Percentiles rank a stretch among this genome's conserved stretches.
These are phyloP conservation scores for Penicillium sp. DNA, from an alignment of 2,329 filamentous ascomycete genomes.

Conservation along the genomic window DNA sequence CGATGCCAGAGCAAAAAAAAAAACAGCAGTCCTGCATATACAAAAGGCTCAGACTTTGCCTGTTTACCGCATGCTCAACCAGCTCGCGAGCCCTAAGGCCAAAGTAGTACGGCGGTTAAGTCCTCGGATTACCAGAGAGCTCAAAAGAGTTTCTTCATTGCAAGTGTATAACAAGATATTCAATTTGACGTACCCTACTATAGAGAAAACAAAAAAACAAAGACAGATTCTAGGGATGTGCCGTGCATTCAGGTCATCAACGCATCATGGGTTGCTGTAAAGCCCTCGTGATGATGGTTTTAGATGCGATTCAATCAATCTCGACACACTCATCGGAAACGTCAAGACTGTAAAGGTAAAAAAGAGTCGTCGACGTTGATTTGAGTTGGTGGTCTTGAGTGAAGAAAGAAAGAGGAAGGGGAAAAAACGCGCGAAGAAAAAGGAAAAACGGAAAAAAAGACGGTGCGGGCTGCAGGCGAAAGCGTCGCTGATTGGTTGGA, in stretches of 20 bases:
- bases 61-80: conserved; percentile 47
- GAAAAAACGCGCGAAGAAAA: conserved; percentile 17
- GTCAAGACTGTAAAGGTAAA: conserved; percentile 61
- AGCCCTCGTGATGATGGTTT: conserved; percentile 77
- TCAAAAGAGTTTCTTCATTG: conserved; percentile 42
- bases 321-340: conserved; percentile 73
- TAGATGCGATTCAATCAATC: conserved; percentile 69
- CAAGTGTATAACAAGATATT: neutral
- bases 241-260: conserved; percentile 50
- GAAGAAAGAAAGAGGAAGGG: conserved; percentile 38
- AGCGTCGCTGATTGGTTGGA: conserved; percentile 31
- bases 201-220: conserved; percentile 8
- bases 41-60: conserved; percentile 46
- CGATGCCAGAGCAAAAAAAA: neutral
- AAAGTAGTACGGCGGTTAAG: conserved; percentile 41
- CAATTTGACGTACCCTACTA: conserved; percentile 21
- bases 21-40: neutral
- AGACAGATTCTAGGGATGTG: conserved; percentile 31
- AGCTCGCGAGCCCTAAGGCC: conserved; percentile 27
- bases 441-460: conserved; percentile 31
- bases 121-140: conserved; percentile 50
- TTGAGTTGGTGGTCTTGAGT: conserved; percentile 72
- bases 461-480: conserved; percentile 32
- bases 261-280: conserved; percentile 44
- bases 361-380: conserved; percentile 67